Evolutionary conservation across 768 basidiomycete species (phyloP).

Genomic region (Boletales sp.): DNA sequence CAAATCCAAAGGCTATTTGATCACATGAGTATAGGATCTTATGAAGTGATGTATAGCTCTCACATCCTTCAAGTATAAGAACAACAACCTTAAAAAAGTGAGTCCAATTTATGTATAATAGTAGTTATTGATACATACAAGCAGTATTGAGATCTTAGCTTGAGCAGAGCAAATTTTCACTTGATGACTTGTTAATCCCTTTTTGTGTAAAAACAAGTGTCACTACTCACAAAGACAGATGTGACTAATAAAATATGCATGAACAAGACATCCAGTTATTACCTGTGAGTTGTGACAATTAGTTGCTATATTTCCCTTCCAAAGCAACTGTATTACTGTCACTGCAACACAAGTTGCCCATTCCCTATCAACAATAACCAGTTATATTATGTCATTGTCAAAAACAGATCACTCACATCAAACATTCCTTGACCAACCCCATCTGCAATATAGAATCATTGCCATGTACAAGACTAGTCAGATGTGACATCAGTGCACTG

Average conservation of each 20-base stretch:
- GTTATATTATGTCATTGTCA: background rate
- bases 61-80: slow-evolving; percentile 20
- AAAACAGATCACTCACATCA: slow-evolving; percentile 7
- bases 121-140: slow-evolving; percentile 14
- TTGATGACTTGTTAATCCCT: background rate
- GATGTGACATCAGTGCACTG: slow-evolving; percentile 13
- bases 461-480: slow-evolving; percentile 7
- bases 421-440: background rate
- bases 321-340: slow-evolving; percentile 11
- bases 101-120: background rate
- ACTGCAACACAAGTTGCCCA: slow-evolving; percentile 8
- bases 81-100: slow-evolving; percentile 12
- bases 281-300: slow-evolving; percentile 5
- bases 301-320: background rate
- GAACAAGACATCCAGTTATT: slow-evolving; percentile 20
- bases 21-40: background rate
- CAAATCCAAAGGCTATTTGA: slow-evolving; percentile 15
- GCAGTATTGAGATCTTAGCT: slow-evolving; percentile 3
- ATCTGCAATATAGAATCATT: background rate
- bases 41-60: background rate
- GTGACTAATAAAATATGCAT: slow-evolving; percentile 20
- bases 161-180: slow-evolving; percentile 4
- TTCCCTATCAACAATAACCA: slow-evolving; percentile 5
- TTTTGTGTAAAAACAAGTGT: background rate
- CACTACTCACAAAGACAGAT: slow-evolving; percentile 20